These are phyloP conservation scores for Endocalyx cinctus DNA, from an alignment of 2,329 filamentous ascomycete species.

Conservation along the genomic window DNA sequence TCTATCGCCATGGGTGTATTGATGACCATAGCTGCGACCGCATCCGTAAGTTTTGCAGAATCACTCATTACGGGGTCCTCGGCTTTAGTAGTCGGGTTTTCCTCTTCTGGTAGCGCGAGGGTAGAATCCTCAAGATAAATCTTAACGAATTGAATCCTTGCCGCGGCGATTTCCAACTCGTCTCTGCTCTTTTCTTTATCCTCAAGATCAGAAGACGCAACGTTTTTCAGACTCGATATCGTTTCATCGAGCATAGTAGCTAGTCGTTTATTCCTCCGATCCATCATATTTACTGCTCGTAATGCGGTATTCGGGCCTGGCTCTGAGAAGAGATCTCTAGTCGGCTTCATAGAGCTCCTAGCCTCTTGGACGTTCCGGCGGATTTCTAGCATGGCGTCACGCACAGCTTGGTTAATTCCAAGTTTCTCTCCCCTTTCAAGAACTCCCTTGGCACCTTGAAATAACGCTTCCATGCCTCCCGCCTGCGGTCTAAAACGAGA, in stretches of 20 bases:
- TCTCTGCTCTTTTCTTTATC: slow-evolving; percentile 47
- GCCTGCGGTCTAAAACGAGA: slow-evolving; percentile 48
- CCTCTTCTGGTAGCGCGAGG: slow-evolving; percentile 41
- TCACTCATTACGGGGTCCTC: slow-evolving; percentile 4
- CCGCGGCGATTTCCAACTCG: slow-evolving; percentile 53
- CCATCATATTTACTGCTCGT: slow-evolving; percentile 46
- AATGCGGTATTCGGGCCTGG: slow-evolving; percentile 22
- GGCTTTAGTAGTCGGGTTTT: no score
- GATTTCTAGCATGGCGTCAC: slow-evolving; percentile 78
- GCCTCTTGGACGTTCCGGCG: slow-evolving; percentile 67
- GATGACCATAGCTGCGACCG: slow-evolving; percentile 23
- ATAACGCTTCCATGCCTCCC: slow-evolving; percentile 61
- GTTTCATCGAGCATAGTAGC: slow-evolving; percentile 65
- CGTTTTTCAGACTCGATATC: slow-evolving; percentile 56
- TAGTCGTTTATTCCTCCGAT: slow-evolving; percentile 62
- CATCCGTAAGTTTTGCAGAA: slow-evolving; percentile 17
- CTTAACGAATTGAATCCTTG: slow-evolving; percentile 63
- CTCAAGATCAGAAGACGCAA: slow-evolving; percentile 47
- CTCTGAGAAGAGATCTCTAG: slow-evolving; percentile 32
- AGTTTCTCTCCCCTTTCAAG: slow-evolving; percentile 70
- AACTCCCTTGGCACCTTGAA: slow-evolving; percentile 72
- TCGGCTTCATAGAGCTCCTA: slow-evolving; percentile 36
- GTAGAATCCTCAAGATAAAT: slow-evolving; percentile 56
- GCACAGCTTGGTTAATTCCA: slow-evolving; percentile 73
- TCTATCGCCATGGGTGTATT: slow-evolving; percentile 14